Percentiles rank a stretch among this genome's conserved stretches.
Conservation (phyloP, 1,139 yeast genomes). For the Scheffersomyces illinoinensis region DNA sequence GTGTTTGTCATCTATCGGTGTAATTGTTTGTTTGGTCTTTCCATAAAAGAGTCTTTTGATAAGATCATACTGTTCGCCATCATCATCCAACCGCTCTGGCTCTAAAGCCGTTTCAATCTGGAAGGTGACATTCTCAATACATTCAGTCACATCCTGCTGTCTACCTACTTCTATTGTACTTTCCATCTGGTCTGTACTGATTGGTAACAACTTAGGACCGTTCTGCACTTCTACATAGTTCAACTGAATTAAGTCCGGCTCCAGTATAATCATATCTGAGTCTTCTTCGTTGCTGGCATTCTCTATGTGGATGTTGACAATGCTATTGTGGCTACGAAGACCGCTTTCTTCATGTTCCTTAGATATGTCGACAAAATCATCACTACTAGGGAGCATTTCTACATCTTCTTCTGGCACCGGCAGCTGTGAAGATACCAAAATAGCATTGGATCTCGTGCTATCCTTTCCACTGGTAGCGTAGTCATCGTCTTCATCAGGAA, state of each 20-base stretch:
- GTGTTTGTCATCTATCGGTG: constrained; percentile 26
- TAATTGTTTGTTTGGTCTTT: constrained; percentile 45
- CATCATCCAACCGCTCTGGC: constrained; percentile 64
- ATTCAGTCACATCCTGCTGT: constrained; percentile 97
- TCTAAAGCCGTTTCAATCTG: constrained; percentile 89
- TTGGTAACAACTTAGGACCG: constrained; percentile 32
- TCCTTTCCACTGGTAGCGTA: not conserved
- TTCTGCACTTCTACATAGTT: constrained; percentile 6
- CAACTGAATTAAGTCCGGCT: not conserved
- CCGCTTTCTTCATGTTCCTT: constrained; percentile 2
- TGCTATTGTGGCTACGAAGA: not conserved
- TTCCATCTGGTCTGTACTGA: constrained; percentile 64
- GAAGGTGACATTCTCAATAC: constrained; percentile 91
- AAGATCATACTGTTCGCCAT: constrained; percentile 80
- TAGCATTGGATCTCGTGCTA: not conserved
- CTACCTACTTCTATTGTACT: constrained; percentile 79
- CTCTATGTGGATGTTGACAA: not conserved
- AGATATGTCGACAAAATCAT: not conserved
- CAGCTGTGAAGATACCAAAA: constrained; percentile 13
- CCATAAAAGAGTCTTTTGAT: constrained; percentile 83
- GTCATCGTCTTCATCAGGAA: constrained; percentile 6
- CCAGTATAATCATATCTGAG: not conserved
- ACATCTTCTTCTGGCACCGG: constrained; percentile 10
- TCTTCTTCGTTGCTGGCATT: not conserved
- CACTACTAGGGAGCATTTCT: constrained; percentile 8